Evolutionary conservation across 495 filamentous ascomycete genomes (phyloP), one percentile per base, ranked within the genome.

Genomic region (Acidiella bohemica): DNA sequence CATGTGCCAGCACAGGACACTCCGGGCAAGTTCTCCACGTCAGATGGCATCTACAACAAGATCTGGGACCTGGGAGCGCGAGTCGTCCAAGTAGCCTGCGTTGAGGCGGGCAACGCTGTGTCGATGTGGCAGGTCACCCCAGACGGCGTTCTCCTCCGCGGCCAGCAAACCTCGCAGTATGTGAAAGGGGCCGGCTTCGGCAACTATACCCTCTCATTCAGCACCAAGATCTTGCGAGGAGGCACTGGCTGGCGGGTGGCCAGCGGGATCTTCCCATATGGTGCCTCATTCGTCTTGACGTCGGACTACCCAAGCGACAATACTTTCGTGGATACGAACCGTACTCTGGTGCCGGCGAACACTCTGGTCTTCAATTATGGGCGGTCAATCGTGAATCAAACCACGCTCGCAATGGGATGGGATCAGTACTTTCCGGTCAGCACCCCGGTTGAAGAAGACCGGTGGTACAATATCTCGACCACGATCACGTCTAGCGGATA

Each of bases 141-240:
- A 5, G 19, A 48, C 3, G 43, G 44, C 14, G 35, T 22, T 8
- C 21, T 42, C 20, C 20, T 48, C 14, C 23, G 25, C 4, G 32
- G 32, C 6, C 44, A 48, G 25, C 23, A 31, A 37, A 17, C 44
- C 7, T 32, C 36, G 23, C 23, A 30, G 11, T 42, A 18, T 14
- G 45, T 27, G 2, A 29, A 42, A 6, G 45, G 48, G 8, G 10
- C 25, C 4, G 4, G 2, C 4, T 37, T 32, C 24, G 31, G 17
- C 11, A 47, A 47, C 34, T 51, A 51, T 32, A 48, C 43, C 10
- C 5, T 51, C 20, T 42, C 47, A 10, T 51, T 51, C 44, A 35
- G 14, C 3, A 39, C 44, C 4, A 51, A 38, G 31, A 51, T 48
- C 23, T 18, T 38, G n/a, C 14, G 44, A 12, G 45, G 37, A 9